Base-by-base conservation (phyloP, 345 rosid species). In the Rhizophora mangle region DNA sequence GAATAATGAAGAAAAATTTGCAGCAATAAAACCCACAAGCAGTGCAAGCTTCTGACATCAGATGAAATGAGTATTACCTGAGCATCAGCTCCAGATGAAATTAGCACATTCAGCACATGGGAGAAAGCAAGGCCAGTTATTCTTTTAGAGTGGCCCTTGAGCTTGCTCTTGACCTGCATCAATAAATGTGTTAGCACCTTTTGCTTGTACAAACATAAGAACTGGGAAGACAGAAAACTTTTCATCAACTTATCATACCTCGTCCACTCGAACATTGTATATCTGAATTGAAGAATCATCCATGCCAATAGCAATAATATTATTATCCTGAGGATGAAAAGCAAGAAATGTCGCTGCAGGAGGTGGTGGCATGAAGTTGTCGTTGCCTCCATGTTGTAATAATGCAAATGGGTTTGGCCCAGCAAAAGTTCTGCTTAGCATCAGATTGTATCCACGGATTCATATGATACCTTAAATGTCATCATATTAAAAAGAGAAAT, bases 291-390 rank as follows among this genome's bases (percentile, higher is more conserved):
- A 78, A 63, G 90, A 86, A 81, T 90, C 93, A 80, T 90, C 94
- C 96, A 90, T 90, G 58, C 94, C 96, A 64, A 91, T 91, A 57
- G 97, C 95, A 80, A 91, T 91, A 68, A 91, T 91, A 77, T 91
- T 91, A 63, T 91, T 89, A 84, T 91, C 97, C 78, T 91, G 95
- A 54, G 95, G 97, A 70, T 91, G 97, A 70, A 91, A 91, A 18
- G 97, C 97, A 81, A 91, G 97, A 85, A 89, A 91, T 37, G 97
- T 91, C 56, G 93, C 97, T 62, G 95, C 93, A 60, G 97, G 97
- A 31, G 97, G 97, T 13, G 97, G 93, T 2, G 95, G 89, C 97
- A 91, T 91, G 80, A 91, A 67, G 97, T 91, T 65, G 97, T 89
- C 97, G 89, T 91, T 46, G 93, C 89, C 97, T 89, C 84, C 86